phyloP scores from a whole-genome alignment of 192 early-diverging fungal species.

The Coemansia sp. region DNA sequence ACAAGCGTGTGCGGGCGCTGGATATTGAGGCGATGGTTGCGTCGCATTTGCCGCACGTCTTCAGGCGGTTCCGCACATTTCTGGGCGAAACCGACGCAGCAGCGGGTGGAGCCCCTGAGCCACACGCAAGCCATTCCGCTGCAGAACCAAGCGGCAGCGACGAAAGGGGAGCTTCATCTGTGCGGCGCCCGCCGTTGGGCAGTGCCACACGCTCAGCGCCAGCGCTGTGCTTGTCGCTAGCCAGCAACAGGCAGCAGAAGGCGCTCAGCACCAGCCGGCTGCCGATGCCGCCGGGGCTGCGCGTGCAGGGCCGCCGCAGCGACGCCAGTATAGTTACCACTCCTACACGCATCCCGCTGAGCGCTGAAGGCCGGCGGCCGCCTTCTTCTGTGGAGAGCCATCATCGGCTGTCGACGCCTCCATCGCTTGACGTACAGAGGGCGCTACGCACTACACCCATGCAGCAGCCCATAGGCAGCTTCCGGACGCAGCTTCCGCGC shows the following conservation, averaged over 20 bases:
- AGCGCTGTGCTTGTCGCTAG: not conserved
- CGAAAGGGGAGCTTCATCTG: not conserved
- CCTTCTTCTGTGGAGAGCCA: slow-evolving; percentile 5
- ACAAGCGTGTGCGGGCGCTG: slow-evolving; percentile 14
- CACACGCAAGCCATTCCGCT: not conserved
- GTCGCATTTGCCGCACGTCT: slow-evolving; percentile 30
- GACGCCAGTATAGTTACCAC: slow-evolving; percentile 2
- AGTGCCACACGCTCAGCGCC: slow-evolving; percentile 5
- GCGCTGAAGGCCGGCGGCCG: not conserved
- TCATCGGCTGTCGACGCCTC: slow-evolving; percentile 9
- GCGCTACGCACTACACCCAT: not conserved
- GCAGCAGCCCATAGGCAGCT: not conserved
- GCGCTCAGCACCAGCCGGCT: slow-evolving; percentile 8
- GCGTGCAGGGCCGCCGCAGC: slow-evolving; percentile 15
- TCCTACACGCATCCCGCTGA: not conserved
- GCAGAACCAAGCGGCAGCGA: not conserved
- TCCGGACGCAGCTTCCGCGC: slow-evolving; percentile 4
- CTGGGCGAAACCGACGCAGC: not conserved
- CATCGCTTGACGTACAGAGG: slow-evolving; percentile 3
- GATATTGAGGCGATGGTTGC: slow-evolving; percentile 39
- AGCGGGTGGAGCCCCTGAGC: not conserved
- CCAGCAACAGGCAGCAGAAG: slow-evolving; percentile 6
- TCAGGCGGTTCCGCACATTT: slow-evolving; percentile 1
- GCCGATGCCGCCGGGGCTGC: slow-evolving; percentile 2
- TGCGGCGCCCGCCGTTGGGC: slow-evolving; percentile 1